Base-by-base conservation (phyloP, 768 basidiomycete species). In the Scleroderma citrinum region DNA sequence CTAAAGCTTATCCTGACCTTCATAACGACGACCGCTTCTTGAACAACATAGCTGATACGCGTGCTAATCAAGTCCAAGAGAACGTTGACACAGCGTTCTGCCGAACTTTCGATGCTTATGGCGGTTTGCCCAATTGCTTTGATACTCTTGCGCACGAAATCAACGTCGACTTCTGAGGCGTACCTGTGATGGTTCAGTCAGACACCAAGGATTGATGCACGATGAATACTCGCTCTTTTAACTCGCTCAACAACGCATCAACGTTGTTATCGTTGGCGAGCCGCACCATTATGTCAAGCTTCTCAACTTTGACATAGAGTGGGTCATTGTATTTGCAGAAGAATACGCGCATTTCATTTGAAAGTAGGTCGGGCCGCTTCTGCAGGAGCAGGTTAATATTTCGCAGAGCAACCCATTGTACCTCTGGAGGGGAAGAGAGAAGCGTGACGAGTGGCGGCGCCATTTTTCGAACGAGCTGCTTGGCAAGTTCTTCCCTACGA, bases 281-380 rank as follows among this genome's bases (percentile, higher is more conserved):
- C 48, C 92, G 77, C 44, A 97, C 89, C 96, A 99, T 99, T 63
- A 98, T 96, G 58, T 97, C 96, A 56, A 99, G 71, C 69, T 99
- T 98, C 68, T 97, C 96, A 46, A 97, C 81, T 68, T 99, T 99
- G 65, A 98, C 94, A 61, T 98, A 99, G n/a, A 95, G 71, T 5
- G 95, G 95, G 62, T 99, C 95, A 61, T 98, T 98, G 71, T 99
- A 98, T 68, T 99, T 99, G 82, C 95, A 97, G 76, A 98, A 99
- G 67, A 99, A 99, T 17, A 99, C 96, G 39, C 94, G 80, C 91
- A 99, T 94, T 68, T 99, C 95, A 68, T 89, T 96, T 7, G 86
- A 81, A 8, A 99, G 79, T 51, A 96, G 76, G 54, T 93, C 92
- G 2, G 91, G 71, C 4, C 92, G 84, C 62, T 95, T 95, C 68